phyloP scores from a whole-genome alignment of 2,329 filamentous ascomycete genomes.

The Aureobasidium pullulans region DNA sequence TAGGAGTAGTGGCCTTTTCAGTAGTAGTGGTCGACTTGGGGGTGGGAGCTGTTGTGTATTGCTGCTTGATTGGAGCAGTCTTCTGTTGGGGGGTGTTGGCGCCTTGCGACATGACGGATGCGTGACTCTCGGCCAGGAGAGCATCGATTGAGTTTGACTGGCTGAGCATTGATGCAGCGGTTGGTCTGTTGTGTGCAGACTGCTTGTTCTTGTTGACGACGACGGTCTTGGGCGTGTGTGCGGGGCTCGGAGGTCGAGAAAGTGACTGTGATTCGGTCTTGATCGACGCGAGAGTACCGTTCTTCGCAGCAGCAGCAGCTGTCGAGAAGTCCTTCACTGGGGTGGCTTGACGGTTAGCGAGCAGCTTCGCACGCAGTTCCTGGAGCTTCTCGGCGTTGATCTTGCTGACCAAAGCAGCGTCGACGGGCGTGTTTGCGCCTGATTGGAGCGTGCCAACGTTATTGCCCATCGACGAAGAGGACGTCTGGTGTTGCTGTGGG shows the following conservation, averaged over 20 bases:
- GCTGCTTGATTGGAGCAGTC: conserved; percentile 4
- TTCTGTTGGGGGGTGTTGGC: conserved; percentile 7
- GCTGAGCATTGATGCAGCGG: neutral
- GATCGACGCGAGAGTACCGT: neutral
- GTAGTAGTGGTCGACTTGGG: neutral
- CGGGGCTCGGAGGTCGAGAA: neutral
- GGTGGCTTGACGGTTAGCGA: neutral
- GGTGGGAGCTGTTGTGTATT: neutral
- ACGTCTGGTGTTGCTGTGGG: neutral
- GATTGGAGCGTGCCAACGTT: neutral
- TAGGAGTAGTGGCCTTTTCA: neutral
- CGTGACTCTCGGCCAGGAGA: conserved; percentile 23
- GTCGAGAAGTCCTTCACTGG: neutral
- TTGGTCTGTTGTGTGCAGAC: neutral
- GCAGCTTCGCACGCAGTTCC: neutral
- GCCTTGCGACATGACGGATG: conserved; percentile 19
- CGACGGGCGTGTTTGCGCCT: neutral
- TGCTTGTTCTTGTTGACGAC: neutral
- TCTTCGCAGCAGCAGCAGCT: neutral
- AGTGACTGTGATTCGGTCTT: neutral
- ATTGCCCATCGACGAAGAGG: neutral
- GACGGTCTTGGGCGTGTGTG: neutral
- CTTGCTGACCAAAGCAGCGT: neutral
- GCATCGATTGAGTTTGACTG: conserved; percentile 15
- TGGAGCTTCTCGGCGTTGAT: conserved; percentile 1